Base-by-base conservation (phyloP, 1,284 basidiomycete species). In the Kalmanozyma brasiliensis region DNA sequence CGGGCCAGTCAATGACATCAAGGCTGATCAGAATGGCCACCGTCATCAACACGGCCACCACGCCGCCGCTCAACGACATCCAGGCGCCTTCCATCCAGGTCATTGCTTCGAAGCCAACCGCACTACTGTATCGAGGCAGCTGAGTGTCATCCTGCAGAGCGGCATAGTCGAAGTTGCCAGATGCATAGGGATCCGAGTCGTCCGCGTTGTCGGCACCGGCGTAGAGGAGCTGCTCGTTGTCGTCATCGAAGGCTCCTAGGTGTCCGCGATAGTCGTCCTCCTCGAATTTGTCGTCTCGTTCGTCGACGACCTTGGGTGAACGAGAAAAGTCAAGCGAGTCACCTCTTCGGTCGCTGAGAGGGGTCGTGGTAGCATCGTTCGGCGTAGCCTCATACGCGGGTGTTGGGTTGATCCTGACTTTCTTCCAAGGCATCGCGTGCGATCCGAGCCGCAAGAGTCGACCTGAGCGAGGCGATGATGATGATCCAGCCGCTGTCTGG, bases 1-100 rank as follows among this genome's bases (percentile, higher is more conserved):
- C 71, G 6, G 71, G 71, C 71, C 71, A 73, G 26, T 73, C 71
- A 14, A 73, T 73, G 22, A 73, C 62, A 32, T 73, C 71, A 10
- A 65, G 23, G 41, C 71, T 73, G 53, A 73, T 73, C 52, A 73
- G 24, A 33, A 73, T 58, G 20, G 71, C 71, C 9, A 73, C 71
- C 4, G 45, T 9, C 11, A 65, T 47, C n/a, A 73, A 38, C 4
- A 55, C 36, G 1, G 19, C 48, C 3, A 70, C 71, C 7, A 66
- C 14, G 1, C 43, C 14, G 13, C 53, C 52, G 56, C 66, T 63
- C 8, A 56, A 6, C 34, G 44, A 30, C 71, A 73, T 73, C 66
- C 63, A 69, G 4, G 46, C 40, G 19, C 48, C 40, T 43, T 73
- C 71, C 32, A 45, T 52, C 46, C 35, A 47, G 11, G 62, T 66